A percentile compares a stretch with the other conserved stretches of the same genome.
Conservation (phyloP, 345 rosid genomes). For the Pistacia integerrima region DNA sequence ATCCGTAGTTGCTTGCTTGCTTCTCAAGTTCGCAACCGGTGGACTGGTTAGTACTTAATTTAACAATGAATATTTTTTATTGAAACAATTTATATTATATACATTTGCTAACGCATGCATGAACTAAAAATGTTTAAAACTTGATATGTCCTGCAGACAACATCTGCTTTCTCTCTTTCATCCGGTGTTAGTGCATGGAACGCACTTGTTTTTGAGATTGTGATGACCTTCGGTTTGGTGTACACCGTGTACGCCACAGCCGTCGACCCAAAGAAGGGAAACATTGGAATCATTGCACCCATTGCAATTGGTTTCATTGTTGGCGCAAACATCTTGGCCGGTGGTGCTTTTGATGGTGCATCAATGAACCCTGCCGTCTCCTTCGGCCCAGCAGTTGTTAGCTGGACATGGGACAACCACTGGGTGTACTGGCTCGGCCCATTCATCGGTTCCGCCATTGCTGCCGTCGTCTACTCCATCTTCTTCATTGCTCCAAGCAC, state of each 20-base stretch:
- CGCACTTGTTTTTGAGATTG: constrained; percentile 83
- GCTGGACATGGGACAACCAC: constrained; percentile 92
- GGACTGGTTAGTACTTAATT: constrained; percentile 46
- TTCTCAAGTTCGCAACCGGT: constrained; percentile 61
- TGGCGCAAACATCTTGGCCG: constrained; percentile 91
- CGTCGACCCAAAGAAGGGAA: constrained; percentile 87
- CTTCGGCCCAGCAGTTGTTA: constrained; percentile 91
- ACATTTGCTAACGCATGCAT: no score
- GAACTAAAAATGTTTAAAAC: background rate
- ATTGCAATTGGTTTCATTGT: constrained; percentile 86
- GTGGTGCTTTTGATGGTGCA: constrained; percentile 91
- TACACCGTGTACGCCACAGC: constrained; percentile 93
- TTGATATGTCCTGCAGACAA: constrained; percentile 35
- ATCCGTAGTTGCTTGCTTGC: constrained; percentile 66
- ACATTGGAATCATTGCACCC: constrained; percentile 79
- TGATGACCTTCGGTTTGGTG: constrained; percentile 92
- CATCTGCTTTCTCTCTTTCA: constrained; percentile 67
- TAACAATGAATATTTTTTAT: background rate
- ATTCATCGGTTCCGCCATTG: constrained; percentile 69
- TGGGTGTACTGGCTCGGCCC: constrained; percentile 98
- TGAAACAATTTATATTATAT: background rate
- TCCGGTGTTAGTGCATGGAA: constrained; percentile 71
- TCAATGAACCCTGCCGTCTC: constrained; percentile 97
- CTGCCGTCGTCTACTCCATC: constrained; percentile 62
- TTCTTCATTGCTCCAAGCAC: constrained; percentile 56